Percentiles rank a stretch among this genome's conserved stretches.
Evolutionary conservation across 2,329 filamentous ascomycete genomes (phyloP).

Genomic region (Hirsutella thompsonii): DNA sequence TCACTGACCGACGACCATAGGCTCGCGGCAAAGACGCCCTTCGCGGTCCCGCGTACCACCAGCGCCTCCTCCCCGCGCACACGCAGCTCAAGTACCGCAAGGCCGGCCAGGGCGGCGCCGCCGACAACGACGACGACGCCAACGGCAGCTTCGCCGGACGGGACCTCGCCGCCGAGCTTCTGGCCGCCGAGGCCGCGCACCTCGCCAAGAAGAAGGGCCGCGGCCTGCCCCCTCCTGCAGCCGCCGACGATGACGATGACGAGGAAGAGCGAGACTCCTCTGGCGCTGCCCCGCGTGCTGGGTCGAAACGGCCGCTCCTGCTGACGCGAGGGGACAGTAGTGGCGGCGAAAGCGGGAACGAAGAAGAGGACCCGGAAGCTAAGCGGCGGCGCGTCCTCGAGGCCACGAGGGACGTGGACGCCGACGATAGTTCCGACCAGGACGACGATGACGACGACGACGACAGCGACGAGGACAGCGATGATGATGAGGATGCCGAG

Average conservation of each 20-base stretch:
- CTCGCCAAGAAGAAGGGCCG: conserved; percentile 66
- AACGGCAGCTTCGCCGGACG: too few relatives aligned
- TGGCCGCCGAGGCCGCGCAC: conserved; percentile 78
- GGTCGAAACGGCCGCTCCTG: neutral
- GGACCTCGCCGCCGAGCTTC: conserved; percentile 80
- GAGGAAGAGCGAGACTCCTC: neutral
- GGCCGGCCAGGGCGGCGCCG: conserved; percentile 77
- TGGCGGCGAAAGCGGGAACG: conserved; percentile 10
- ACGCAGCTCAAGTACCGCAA: conserved; percentile 82
- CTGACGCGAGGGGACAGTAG: neutral
- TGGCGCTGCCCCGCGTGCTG: neutral
- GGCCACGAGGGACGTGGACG: conserved; percentile 79
- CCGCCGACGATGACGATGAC: conserved; percentile 29
- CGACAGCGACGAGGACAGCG: conserved; percentile 39
- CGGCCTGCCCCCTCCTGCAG: conserved; percentile 27
- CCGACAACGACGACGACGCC: conserved; percentile 60
- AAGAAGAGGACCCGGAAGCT: conserved; percentile 58
- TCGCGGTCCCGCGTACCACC: conserved; percentile 87
- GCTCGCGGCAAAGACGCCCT: conserved; percentile 90
- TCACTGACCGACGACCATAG: conserved; percentile 30
- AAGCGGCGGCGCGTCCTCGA: conserved; percentile 81
- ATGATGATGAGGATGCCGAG: conserved; percentile 58
- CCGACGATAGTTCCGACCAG: conserved; percentile 58
- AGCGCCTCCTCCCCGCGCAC: conserved; percentile 86
- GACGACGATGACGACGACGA: conserved; percentile 43